These are phyloP conservation scores for Gracilaria domingensis DNA, from an alignment of 23 red algal species.

Conservation along the genomic window DNA sequence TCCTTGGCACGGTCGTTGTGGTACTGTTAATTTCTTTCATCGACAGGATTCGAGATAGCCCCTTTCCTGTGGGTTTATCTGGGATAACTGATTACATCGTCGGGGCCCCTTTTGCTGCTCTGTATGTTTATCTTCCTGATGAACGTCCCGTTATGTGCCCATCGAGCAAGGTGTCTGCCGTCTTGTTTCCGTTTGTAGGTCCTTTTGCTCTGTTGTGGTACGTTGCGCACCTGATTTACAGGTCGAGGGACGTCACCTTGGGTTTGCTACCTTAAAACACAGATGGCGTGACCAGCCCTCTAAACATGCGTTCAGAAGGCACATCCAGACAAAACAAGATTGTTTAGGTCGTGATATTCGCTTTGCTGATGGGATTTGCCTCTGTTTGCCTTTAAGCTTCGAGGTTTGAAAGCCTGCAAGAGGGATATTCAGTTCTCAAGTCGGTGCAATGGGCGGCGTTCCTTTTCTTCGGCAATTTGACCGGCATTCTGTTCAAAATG, in stretches of 20 bases:
- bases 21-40: conserved; percentile 17
- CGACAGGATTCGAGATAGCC: conserved; percentile 3
- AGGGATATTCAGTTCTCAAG: conserved; percentile 15
- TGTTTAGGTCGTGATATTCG: conserved; percentile 18
- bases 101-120: conserved; percentile 41
- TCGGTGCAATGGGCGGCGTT: conserved; percentile 37
- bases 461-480: conserved; percentile 33
- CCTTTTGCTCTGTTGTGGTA: conserved; percentile 44
- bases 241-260: neutral
- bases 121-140: conserved; percentile 39
- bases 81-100: conserved; percentile 56
- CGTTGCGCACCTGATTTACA: conserved; percentile 30
- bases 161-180: conserved; percentile 21
- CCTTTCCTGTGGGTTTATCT: conserved; percentile 15
- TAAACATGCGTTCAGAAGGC: conserved; percentile 28
- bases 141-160: conserved; percentile 24
- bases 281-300: neutral
- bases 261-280: conserved; percentile 15
- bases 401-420: conserved; percentile 12
- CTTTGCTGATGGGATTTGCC: conserved; percentile 25
- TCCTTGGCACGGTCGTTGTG: neutral
- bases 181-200: conserved; percentile 48
- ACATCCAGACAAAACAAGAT: neutral
- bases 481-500: conserved; percentile 32
- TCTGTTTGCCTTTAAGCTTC: conserved; percentile 25